Evolutionary conservation across 129 eudicot species (phyloP).

Genomic region (Erigeron canadensis): DNA sequence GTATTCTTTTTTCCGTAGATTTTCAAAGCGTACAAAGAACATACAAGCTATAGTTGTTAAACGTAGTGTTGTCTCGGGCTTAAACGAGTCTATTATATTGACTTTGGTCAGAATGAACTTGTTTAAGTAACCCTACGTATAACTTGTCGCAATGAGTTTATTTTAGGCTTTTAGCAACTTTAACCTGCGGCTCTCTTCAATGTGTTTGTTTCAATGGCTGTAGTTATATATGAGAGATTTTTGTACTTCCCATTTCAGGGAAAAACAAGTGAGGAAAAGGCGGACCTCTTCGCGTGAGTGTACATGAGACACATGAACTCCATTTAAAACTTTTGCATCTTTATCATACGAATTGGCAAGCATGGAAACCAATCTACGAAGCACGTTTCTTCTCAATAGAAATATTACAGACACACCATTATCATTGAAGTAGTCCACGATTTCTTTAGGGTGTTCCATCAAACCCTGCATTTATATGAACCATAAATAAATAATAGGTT

Average conservation of each 20-base stretch:
- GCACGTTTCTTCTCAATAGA: conserved; percentile 69
- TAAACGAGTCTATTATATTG: neutral
- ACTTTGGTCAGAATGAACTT: neutral
- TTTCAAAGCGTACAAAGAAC: neutral
- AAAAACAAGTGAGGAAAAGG: neutral
- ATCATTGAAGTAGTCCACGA: conserved; percentile 57
- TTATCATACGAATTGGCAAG: conserved; percentile 75
- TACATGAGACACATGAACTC: conserved; percentile 78
- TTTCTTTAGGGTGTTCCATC: conserved; percentile 64
- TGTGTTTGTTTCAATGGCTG: too few relatives aligned
- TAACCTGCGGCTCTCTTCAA: too few relatives aligned
- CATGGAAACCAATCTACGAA: conserved; percentile 79
- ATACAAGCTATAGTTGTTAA: neutral
- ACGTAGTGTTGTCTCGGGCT: neutral
- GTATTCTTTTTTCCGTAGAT: neutral
- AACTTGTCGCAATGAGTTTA: too few relatives aligned
- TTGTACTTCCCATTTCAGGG: too few relatives aligned
- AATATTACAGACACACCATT: conserved; percentile 66
- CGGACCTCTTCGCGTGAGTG: conserved; percentile 78
- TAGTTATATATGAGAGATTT: too few relatives aligned
- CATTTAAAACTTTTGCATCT: conserved; percentile 66
- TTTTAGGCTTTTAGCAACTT: too few relatives aligned
- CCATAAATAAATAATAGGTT: neutral
- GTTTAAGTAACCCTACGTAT: too few relatives aligned
- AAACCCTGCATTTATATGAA: conserved; percentile 49